A percentile compares a stretch with the other conserved stretches of the same genome.
Conservation (phyloP, 2,329 filamentous ascomycete species). For the Penicillium sp. region DNA sequence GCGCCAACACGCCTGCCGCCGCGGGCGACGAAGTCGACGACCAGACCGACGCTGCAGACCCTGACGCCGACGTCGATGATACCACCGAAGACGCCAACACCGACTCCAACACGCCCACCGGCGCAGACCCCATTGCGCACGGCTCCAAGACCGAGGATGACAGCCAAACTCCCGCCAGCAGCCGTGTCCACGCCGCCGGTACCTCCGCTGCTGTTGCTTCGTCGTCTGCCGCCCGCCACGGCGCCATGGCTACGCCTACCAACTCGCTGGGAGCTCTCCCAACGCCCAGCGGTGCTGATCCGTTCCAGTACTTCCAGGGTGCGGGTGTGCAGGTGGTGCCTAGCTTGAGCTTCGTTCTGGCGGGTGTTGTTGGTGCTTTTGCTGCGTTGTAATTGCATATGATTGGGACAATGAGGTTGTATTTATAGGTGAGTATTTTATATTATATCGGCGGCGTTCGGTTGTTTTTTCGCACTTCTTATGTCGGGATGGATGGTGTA, state of each 20-base stretch:
- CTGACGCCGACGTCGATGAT: background rate
- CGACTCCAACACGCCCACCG: background rate
- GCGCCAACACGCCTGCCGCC: background rate
- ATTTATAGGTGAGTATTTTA: background rate
- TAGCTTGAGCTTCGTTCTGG: slow-evolving; percentile 10
- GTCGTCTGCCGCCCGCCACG: slow-evolving; percentile 5
- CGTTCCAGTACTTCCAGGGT: slow-evolving; percentile 8
- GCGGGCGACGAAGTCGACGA: background rate
- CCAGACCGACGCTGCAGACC: background rate
- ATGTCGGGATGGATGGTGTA: no score
- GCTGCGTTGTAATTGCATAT: slow-evolving; percentile 1
- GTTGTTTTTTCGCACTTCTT: background rate
- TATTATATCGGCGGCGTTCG: background rate
- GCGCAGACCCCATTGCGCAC: background rate
- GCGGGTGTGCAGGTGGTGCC: slow-evolving; percentile 8
- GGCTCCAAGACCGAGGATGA: background rate
- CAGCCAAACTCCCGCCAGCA: background rate
- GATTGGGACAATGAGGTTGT: background rate
- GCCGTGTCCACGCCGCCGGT: slow-evolving; percentile 5
- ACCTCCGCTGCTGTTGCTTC: slow-evolving; percentile 1
- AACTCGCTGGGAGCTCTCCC: background rate
- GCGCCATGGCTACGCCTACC: background rate
- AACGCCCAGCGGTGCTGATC: slow-evolving; percentile 5
- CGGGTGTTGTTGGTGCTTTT: slow-evolving; percentile 10
- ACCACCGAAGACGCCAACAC: background rate